Conservation (phyloP, 805 yeast genomes). For the Ogataea siamensis region DNA sequence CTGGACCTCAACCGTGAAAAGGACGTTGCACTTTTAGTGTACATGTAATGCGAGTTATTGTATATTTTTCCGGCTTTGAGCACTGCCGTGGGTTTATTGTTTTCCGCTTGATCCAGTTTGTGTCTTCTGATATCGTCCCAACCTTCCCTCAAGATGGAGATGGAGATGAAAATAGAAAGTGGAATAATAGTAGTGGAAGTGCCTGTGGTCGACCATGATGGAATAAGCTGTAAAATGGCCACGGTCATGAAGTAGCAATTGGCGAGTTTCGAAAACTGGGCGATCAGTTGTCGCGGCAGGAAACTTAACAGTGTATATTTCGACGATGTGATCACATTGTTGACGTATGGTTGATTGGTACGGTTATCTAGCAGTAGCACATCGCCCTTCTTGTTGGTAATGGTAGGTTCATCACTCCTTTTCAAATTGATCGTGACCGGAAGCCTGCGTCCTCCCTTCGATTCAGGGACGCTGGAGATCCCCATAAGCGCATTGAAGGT, state of each 20-base stretch:
- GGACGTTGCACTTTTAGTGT: constrained; percentile 30
- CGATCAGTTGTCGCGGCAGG: constrained; percentile 81
- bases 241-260: constrained; percentile 87
- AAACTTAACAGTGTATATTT: constrained; percentile 79
- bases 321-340: constrained; percentile 80
- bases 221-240: constrained; percentile 92
- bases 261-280: constrained; percentile 91
- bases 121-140: constrained; percentile 91
- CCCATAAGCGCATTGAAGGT: constrained; percentile 41
- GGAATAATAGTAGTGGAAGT: constrained; percentile 93
- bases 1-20: constrained; percentile 28
- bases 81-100: constrained; percentile 51
- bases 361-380: constrained; percentile 65
- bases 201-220: constrained; percentile 97
- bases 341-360: constrained; percentile 53
- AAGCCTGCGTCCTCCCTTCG: constrained; percentile 71
- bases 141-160: constrained; percentile 90
- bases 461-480: constrained; percentile 44
- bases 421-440: constrained; percentile 55
- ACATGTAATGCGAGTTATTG: constrained; percentile 14
- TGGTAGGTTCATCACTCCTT: constrained; percentile 28
- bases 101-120: constrained; percentile 80
- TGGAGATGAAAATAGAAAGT: constrained; percentile 75
- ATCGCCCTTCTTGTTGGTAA: constrained; percentile 32
- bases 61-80: constrained; percentile 26